phyloP scores from a whole-genome alignment of 2,329 filamentous ascomycete species.

The Colletotrichum liriopes region DNA sequence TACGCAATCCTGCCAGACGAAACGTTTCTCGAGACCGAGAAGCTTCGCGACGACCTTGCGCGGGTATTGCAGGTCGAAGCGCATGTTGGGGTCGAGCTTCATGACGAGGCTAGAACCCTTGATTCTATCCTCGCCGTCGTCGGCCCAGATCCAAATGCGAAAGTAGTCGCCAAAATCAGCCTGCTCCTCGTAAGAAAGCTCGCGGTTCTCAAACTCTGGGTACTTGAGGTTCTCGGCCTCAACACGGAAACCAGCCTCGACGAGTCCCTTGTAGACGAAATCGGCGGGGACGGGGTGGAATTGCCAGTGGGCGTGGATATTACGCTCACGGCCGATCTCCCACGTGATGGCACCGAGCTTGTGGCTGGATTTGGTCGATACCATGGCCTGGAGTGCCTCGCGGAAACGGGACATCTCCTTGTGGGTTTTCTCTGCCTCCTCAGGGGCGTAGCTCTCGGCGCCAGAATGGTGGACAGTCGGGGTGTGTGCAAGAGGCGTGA shows the following conservation, averaged over 20 bases:
- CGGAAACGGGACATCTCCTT: conserved; percentile 89
- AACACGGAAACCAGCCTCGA: conserved; percentile 90
- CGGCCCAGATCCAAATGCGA: conserved; percentile 84
- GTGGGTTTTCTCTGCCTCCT: conserved; percentile 74
- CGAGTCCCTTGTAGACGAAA: conserved; percentile 79
- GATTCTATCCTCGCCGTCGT: conserved; percentile 67
- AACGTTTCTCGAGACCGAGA: conserved; percentile 82
- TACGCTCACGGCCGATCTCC: conserved; percentile 87
- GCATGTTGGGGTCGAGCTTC: conserved; percentile 77
- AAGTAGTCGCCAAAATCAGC: conserved; percentile 78
- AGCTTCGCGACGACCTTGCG: conserved; percentile 91
- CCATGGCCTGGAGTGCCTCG: conserved; percentile 83
- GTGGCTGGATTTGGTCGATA: conserved; percentile 68
- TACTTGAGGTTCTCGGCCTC: conserved; percentile 83
- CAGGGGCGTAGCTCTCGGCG: conserved; percentile 64
- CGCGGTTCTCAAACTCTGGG: conserved; percentile 65
- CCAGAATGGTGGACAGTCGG: conserved; percentile 81
- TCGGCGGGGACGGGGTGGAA: conserved; percentile 83
- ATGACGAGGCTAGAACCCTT: conserved; percentile 82
- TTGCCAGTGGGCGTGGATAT: conserved; percentile 96
- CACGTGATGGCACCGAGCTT: conserved; percentile 89
- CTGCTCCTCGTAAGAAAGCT: conserved; percentile 66
- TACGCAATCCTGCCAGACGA: conserved; percentile 87
- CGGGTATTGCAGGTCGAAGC: conserved; percentile 93
- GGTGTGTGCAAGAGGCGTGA: conserved; percentile 89